Conservation (phyloP, 2,329 filamentous ascomycete genomes). For the Colletotrichum cordylinicola region DNA sequence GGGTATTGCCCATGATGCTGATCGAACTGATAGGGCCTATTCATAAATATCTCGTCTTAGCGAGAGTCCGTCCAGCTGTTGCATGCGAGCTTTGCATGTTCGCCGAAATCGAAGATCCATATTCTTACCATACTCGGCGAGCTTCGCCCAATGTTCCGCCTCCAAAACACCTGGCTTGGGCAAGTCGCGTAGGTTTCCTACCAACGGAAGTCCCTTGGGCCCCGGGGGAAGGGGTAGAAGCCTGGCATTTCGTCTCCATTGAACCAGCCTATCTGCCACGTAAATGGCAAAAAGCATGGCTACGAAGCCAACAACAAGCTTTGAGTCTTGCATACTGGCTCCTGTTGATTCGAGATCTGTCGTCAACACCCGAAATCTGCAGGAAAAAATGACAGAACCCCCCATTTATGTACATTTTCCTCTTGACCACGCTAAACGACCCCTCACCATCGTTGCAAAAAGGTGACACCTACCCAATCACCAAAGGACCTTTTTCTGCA, state of each 20-base stretch:
- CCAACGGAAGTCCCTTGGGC: conserved; percentile 40
- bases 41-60: background rate
- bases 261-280: background rate
- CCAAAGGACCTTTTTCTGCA: background rate
- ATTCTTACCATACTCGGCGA: conserved; percentile 34
- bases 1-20: conserved; percentile 43
- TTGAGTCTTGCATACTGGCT: background rate
- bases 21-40: conserved; percentile 32
- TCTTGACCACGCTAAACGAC: background rate
- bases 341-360: background rate
- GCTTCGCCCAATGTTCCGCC: conserved; percentile 37
- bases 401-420: background rate
- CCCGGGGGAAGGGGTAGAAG: conserved; percentile 25
- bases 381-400: background rate
- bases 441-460: background rate
- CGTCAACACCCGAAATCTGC: background rate
- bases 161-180: conserved; percentile 36
- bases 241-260: background rate
- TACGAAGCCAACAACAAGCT: background rate
- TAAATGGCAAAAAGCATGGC: background rate
- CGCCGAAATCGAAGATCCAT: background rate
- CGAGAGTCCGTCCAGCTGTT: background rate
- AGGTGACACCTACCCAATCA: background rate
- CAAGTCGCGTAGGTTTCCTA: conserved; percentile 53
- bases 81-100: background rate